Evolutionary conservation across 345 rosid species (phyloP), one percentile per base, ranked within the genome.

Genomic region (Adansonia digitata): DNA sequence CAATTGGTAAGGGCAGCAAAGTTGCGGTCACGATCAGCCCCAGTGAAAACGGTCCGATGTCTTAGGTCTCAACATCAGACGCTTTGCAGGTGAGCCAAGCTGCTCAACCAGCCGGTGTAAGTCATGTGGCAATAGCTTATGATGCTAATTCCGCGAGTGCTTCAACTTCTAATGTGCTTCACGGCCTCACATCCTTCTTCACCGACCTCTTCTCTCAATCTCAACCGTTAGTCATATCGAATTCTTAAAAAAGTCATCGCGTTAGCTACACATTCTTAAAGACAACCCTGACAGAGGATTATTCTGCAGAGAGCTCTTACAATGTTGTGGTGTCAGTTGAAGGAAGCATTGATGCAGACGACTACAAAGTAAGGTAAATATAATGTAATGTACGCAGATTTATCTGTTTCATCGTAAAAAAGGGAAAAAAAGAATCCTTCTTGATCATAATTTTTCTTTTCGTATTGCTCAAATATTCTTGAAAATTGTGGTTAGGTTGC

Each of bases 1-100:
- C 99, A n/a, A 95, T 95, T 34, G 99, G 99, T 20, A 92, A 95
- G 73, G 97, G 98, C 22, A 85, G 94, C 84, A 95, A 95, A 79
- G 94, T 88, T 22, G 98, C 89, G 7, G 90, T 95, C 71, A 95
- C 97, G 0, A 80, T 95, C 7, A 92, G 98, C 35, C 85, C 90
- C 0, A 53, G 79, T 5, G 99, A 95, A 75, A 86, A 88, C 43
- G 98, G 97, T 35, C 94, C 99, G 8, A 64, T 84, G 22, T 60
- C 87, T 0, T 87, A 37, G 76, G 94, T 93, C 79, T 87, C 96
- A 27, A 48, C 90, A 49, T 69, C 85, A 10, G 98, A 92, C 72
- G 98, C 99, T 7, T 76, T 93, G 34, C 87, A 85, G 57, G 97
- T 95, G 2, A 79, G 91, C 65, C 77, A 92, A 75, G 98, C 92